Percentiles rank a stretch among this genome's conserved stretches.
Evolutionary conservation across 2,329 filamentous ascomycete species (phyloP).

Genomic region (Magnaporthiopsis poae): DNA sequence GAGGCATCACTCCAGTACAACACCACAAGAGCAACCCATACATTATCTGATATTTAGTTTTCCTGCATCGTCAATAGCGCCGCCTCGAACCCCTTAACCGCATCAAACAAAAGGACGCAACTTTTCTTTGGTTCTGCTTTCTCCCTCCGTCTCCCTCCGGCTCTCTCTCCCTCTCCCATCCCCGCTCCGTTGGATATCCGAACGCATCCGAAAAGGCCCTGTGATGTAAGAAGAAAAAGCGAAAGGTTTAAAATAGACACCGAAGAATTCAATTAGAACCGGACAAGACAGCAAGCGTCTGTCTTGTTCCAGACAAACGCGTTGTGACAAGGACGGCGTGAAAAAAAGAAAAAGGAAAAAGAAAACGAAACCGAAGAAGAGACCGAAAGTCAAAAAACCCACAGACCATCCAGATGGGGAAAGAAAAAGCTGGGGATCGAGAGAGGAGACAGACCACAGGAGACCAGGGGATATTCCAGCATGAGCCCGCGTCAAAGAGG

Average conservation of each 20-base stretch:
- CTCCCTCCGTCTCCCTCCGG: too few relatives aligned
- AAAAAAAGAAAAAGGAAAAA: not conserved
- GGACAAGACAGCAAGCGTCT: not conserved
- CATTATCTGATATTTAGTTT: not conserved
- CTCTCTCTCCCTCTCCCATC: too few relatives aligned
- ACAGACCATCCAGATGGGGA: not conserved
- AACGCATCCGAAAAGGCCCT: not conserved
- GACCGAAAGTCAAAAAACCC: not conserved
- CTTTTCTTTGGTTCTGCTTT: not conserved
- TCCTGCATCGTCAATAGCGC: not conserved
- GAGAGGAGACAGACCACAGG: not conserved
- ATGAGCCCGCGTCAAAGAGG: not conserved
- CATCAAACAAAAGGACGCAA: not conserved
- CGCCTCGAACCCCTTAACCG: not conserved
- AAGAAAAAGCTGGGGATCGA: not conserved
- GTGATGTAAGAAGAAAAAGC: not conserved
- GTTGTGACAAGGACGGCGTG: not conserved
- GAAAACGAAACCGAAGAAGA: constrained; percentile 7
- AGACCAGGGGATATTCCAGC: not conserved
- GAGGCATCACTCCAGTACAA: not conserved
- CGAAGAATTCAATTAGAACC: not conserved
- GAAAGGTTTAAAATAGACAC: not conserved
- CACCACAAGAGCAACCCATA: not conserved
- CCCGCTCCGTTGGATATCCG: not conserved
- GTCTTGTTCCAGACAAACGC: not conserved